phyloP scores from a whole-genome alignment of 371 early-diverging fungal species.

The Mortierella sp. region DNA sequence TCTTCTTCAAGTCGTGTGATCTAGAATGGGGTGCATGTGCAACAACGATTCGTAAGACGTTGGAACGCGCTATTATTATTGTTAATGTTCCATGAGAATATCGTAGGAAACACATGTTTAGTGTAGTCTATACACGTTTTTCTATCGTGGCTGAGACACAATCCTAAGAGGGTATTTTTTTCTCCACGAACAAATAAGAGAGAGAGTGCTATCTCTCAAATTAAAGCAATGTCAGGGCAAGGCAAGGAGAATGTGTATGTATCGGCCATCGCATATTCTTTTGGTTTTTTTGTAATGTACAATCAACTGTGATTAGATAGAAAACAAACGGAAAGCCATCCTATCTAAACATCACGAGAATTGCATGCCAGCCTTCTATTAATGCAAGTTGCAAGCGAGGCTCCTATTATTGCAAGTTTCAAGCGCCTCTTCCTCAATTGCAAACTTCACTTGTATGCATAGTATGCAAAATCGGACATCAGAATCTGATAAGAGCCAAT shows the following conservation, averaged over 20 bases:
- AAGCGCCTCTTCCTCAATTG: background rate
- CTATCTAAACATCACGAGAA: too few species aligned
- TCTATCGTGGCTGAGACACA: conserved; percentile 1
- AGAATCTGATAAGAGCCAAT: background rate
- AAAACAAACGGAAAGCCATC: too few species aligned
- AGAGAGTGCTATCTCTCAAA: background rate
- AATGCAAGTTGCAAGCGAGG: too few species aligned
- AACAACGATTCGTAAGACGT: background rate
- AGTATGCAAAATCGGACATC: background rate
- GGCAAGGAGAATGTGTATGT: too few species aligned
- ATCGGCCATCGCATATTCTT: background rate
- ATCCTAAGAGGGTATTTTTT: background rate
- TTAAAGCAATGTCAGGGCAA: background rate
- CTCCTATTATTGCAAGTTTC: background rate
- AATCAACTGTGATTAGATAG: too few species aligned
- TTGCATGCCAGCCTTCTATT: too few species aligned
- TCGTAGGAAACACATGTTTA: conserved; percentile 2
- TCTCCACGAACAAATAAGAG: background rate
- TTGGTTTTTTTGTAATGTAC: too few species aligned
- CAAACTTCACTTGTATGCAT: background rate
- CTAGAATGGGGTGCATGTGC: background rate
- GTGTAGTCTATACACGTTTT: background rate
- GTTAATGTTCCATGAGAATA: background rate
- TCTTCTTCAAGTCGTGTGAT: background rate
- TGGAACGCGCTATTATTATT: background rate